Evolutionary conservation across 2,329 filamentous ascomycete species (phyloP).

Genomic region (Curvularia sp.): DNA sequence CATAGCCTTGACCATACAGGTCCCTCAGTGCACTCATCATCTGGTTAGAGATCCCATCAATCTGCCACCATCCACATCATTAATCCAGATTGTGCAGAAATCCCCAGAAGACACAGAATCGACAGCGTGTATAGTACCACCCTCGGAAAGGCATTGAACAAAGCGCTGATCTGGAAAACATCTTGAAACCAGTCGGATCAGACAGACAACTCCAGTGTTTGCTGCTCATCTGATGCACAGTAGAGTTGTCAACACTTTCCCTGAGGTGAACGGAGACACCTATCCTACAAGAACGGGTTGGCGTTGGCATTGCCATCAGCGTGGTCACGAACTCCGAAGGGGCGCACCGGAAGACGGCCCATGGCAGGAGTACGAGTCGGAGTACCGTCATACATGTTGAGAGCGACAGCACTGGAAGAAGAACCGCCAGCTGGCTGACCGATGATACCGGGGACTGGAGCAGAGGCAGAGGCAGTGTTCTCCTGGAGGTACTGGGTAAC

Average conservation of each 20-base stretch:
- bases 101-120: constrained; percentile 18
- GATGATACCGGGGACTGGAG: constrained; percentile 29
- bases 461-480: constrained; percentile 11
- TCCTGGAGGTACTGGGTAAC: constrained; percentile 31
- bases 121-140: constrained; percentile 14
- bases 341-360: constrained; percentile 14
- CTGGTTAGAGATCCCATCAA: constrained; percentile 29
- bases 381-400: constrained; percentile 10
- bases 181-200: constrained; percentile 24
- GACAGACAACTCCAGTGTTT: constrained; percentile 13
- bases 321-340: constrained; percentile 13
- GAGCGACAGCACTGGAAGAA: constrained; percentile 6
- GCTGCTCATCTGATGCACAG: constrained; percentile 1
- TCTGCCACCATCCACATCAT: constrained; percentile 22
- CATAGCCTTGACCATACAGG: constrained; percentile 9
- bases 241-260: constrained; percentile 15
- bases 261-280: constrained; percentile 6
- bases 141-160: constrained; percentile 19
- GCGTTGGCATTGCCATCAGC: constrained; percentile 13
- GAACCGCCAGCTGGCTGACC: constrained; percentile 23
- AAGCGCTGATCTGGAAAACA: constrained; percentile 21
- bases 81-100: constrained; percentile 22
- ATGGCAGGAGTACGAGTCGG: constrained; percentile 21
- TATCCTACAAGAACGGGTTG: constrained; percentile 23
- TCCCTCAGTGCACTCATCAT: constrained; percentile 22